Conservation (phyloP, 2,329 filamentous ascomycete genomes). For the Pseudogymnoascus sp. region DNA sequence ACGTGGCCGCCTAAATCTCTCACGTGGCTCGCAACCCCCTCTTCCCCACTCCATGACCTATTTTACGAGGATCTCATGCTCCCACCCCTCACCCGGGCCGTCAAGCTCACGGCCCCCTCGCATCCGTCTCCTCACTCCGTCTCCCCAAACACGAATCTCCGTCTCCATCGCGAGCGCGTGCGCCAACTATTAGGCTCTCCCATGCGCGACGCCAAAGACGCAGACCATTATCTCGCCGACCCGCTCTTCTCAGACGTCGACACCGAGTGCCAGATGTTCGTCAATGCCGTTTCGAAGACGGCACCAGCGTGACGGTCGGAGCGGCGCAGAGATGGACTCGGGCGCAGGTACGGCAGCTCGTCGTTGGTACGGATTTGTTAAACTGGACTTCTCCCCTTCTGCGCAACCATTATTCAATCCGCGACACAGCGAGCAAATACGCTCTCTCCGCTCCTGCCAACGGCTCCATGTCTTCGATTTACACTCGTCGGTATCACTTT, state of each 20-base stretch:
- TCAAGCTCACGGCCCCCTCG: slow-evolving; percentile 65
- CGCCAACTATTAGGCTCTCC: slow-evolving; percentile 75
- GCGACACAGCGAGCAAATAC: too few relatives aligned
- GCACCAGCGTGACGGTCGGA: too few relatives aligned
- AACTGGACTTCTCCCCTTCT: too few relatives aligned
- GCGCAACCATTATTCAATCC: too few relatives aligned
- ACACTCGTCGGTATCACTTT: too few relatives aligned
- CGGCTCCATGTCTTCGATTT: too few relatives aligned
- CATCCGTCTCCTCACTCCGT: slow-evolving; percentile 62
- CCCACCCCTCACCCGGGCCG: slow-evolving; percentile 72
- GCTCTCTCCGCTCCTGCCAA: too few relatives aligned
- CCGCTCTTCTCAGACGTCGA: slow-evolving; percentile 45
- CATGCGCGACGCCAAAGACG: slow-evolving; percentile 42
- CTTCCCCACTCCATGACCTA: slow-evolving; percentile 54
- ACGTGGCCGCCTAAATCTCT: slow-evolving; percentile 7
- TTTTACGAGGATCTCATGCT: slow-evolving; percentile 53
- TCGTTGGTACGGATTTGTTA: too few relatives aligned
- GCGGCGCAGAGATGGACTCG: too few relatives aligned
- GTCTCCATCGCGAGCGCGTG: slow-evolving; percentile 78
- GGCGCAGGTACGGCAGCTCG: too few relatives aligned
- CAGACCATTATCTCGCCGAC: slow-evolving; percentile 53
- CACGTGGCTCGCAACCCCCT: slow-evolving; percentile 45
- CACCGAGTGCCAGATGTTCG: slow-evolving; percentile 56
- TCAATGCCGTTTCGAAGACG: slow-evolving; percentile 32
- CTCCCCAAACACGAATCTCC: slow-evolving; percentile 87